Percentiles rank a stretch among this genome's conserved stretches.
phyloP scores from a whole-genome alignment of 441 rosid species.

The Erodium moschatum region DNA sequence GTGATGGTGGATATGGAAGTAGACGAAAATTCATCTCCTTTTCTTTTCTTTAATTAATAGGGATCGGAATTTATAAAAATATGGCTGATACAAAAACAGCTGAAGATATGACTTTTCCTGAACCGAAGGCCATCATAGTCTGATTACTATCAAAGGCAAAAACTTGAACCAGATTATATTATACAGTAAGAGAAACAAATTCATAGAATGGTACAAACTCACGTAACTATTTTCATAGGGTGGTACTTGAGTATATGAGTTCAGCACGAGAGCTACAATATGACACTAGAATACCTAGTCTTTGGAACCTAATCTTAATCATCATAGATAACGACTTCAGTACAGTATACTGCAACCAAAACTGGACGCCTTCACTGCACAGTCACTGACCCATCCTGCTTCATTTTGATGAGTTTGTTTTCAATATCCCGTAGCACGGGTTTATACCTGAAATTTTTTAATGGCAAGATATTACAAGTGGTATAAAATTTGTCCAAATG shows the following conservation, averaged over 20 bases:
- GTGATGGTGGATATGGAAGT: no score
- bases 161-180: no score
- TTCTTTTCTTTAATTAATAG: no score
- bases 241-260: neutral
- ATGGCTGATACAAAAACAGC: no score
- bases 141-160: no score
- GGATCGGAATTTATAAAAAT: no score
- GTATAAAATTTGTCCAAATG: neutral
- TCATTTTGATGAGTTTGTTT: conserved; percentile 71
- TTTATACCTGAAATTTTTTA: conserved; percentile 51
- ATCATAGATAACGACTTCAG: neutral
- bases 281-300: neutral
- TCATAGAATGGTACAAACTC: neutral
- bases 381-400: conserved; percentile 55
- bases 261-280: neutral
- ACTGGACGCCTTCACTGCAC: conserved; percentile 29
- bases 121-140: no score
- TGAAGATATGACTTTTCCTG: no score
- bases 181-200: neutral
- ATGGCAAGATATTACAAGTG: conserved; percentile 8
- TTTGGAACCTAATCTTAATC: neutral
- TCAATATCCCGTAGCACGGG: conserved; percentile 80
- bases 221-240: neutral
- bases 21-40: no score
- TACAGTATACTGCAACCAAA: neutral